phyloP scores from a whole-genome alignment of 192 early-diverging fungal genomes.

The Umbelopsis isabellina region DNA sequence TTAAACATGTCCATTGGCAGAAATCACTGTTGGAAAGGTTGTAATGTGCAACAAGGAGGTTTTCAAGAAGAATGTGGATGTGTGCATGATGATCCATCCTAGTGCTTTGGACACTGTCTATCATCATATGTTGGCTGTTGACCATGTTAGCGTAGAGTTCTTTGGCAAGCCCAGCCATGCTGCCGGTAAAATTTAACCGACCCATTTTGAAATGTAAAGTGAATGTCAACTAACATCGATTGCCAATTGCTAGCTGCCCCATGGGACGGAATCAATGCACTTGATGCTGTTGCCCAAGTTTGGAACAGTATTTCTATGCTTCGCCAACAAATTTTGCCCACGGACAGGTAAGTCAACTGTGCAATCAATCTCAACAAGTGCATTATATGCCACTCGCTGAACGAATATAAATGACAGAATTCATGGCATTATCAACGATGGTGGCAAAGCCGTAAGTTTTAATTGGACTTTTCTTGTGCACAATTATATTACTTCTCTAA shows the following conservation, averaged over 20 bases:
- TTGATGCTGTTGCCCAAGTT: slow-evolving; percentile 71
- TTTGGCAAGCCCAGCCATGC: slow-evolving; percentile 77
- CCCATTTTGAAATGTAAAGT: slow-evolving; percentile 2
- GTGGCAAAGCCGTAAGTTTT: slow-evolving; percentile 61
- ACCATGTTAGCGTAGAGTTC: slow-evolving; percentile 59
- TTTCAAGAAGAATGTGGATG: slow-evolving; percentile 68
- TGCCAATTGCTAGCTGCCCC: slow-evolving; percentile 23
- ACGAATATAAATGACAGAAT: slow-evolving; percentile 39
- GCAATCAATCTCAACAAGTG: background rate
- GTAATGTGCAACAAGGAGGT: slow-evolving; percentile 65
- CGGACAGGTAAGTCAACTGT: slow-evolving; percentile 43
- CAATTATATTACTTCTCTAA: background rate
- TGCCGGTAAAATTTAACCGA: slow-evolving; percentile 61
- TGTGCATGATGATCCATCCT: slow-evolving; percentile 86
- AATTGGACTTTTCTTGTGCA: background rate
- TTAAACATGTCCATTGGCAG: slow-evolving; percentile 23
- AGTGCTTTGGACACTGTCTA: slow-evolving; percentile 54
- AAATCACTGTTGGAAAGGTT: slow-evolving; percentile 74
- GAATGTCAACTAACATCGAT: background rate
- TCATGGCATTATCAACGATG: slow-evolving; percentile 77
- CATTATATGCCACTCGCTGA: background rate
- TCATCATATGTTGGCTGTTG: slow-evolving; percentile 40
- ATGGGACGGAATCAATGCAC: slow-evolving; percentile 69
- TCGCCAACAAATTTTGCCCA: slow-evolving; percentile 75
- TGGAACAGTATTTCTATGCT: slow-evolving; percentile 68